Percentiles rank a stretch among this genome's conserved stretches.
Conservation (phyloP, 2,329 filamentous ascomycete species). For the Aaosphaeria pasadenensis region DNA sequence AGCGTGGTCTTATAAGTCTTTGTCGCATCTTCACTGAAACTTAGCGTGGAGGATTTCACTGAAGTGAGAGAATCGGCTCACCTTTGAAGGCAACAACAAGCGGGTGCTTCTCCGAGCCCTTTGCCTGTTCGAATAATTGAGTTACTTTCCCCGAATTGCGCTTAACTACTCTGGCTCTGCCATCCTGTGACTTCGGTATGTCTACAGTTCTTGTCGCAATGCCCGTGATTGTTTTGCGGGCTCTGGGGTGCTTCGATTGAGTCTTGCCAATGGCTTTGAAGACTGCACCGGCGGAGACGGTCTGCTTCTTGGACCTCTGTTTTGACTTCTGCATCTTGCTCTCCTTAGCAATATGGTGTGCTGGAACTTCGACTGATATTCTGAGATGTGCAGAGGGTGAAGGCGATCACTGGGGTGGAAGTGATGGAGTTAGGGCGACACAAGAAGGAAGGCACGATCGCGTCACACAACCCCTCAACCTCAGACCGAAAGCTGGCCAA, state of each 20-base stretch:
- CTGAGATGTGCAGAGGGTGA: neutral
- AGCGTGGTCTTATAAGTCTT: slow-evolving; percentile 23
- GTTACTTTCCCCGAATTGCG: too few relatives aligned
- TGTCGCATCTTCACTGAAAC: slow-evolving; percentile 18
- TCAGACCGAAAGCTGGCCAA: too few relatives aligned
- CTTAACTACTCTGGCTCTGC: too few relatives aligned
- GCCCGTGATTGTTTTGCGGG: neutral
- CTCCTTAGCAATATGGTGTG: too few relatives aligned
- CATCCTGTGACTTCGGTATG: too few relatives aligned
- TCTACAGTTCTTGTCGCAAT: neutral
- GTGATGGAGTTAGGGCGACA: neutral
- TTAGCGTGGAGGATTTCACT: neutral
- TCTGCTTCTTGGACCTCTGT: slow-evolving; percentile 4
- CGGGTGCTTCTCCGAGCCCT: slow-evolving; percentile 12
- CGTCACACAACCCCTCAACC: too few relatives aligned
- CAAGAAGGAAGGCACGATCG: neutral
- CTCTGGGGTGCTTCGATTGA: neutral
- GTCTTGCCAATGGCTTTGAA: slow-evolving; percentile 12
- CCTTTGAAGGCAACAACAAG: slow-evolving; percentile 27
- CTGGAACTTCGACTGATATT: neutral
- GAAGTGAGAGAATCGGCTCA: slow-evolving; percentile 2
- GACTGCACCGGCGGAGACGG: slow-evolving; percentile 19
- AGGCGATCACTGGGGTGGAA: neutral
- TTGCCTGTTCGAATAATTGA: too few relatives aligned
- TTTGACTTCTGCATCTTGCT: too few relatives aligned